Conservation (phyloP, 139 green algal genomes). For the Protoeuglena noctilucae region DNA sequence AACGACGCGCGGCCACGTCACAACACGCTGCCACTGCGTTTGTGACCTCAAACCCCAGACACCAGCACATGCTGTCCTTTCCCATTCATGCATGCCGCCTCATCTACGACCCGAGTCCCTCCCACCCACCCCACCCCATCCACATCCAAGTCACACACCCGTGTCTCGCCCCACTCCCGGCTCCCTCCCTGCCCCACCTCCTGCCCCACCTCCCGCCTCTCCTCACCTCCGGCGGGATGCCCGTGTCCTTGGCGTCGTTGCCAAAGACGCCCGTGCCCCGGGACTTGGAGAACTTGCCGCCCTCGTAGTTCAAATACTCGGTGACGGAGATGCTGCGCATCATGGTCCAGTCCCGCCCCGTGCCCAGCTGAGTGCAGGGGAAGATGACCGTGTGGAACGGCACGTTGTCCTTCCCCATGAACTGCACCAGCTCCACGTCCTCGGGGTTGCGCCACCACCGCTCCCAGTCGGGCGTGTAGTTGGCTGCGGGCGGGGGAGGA, state of each 20-base stretch:
- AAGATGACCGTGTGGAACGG: constrained; percentile 99
- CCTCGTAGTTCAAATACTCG: constrained; percentile 98
- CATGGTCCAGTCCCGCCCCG: constrained; percentile 44
- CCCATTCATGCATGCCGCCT: not conserved
- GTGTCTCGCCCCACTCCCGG: no score
- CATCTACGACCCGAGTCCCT: no score
- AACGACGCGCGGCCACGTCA: no score
- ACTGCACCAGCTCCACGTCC: constrained; percentile 95
- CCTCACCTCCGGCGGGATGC: constrained; percentile 42
- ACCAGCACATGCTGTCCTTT: not conserved
- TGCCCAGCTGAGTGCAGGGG: constrained; percentile 69
- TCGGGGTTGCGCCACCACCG: constrained; percentile 77
- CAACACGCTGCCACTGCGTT: no score
- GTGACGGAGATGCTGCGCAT: constrained; percentile 89
- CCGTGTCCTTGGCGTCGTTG: constrained; percentile 74
- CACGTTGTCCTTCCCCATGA: constrained; percentile 99
- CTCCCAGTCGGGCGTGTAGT: constrained; percentile 71
- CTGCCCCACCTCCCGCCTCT: no score
- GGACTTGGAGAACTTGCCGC: constrained; percentile 88
- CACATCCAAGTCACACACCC: no score
- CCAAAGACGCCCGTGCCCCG: constrained; percentile 89
- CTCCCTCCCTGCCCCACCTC: no score
- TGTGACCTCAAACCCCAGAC: constrained; percentile 13
- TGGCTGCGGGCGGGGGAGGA: no score
- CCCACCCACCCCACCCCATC: no score